Percentiles rank a stretch among this genome's conserved stretches.
phyloP scores from a whole-genome alignment of 495 filamentous ascomycete species.

The Aspergillus steynii region DNA sequence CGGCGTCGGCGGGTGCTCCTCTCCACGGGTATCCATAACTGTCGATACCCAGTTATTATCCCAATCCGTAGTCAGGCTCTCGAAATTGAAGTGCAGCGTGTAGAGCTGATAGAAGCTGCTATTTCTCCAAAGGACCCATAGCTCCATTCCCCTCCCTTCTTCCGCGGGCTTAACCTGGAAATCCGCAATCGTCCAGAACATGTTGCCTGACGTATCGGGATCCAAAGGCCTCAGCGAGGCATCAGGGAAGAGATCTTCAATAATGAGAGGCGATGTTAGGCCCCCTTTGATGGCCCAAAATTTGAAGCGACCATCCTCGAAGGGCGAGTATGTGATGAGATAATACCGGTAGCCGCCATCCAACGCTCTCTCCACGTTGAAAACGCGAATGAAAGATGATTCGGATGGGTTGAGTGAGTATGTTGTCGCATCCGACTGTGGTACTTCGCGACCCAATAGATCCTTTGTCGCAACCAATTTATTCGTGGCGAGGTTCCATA shows the following conservation, averaged over 20 bases:
- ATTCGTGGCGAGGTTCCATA: conserved; percentile 79
- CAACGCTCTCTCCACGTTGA: conserved; percentile 54
- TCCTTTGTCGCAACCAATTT: conserved; percentile 71
- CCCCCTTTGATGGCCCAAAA: conserved; percentile 81
- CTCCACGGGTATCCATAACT: conserved; percentile 59
- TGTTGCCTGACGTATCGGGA: conserved; percentile 66
- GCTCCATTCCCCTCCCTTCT: conserved; percentile 55
- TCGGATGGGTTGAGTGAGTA: conserved; percentile 78
- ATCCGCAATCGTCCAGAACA: conserved; percentile 85
- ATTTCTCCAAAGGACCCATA: conserved; percentile 90
- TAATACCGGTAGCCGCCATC: conserved; percentile 65
- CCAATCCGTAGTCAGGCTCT: conserved; percentile 59
- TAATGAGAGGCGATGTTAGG: conserved; percentile 58
- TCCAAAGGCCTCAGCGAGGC: conserved; percentile 63
- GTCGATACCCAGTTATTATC: conserved; percentile 70
- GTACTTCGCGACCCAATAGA: conserved; percentile 58
- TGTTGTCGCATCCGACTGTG: conserved; percentile 56
- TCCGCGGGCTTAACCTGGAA: conserved; percentile 65
- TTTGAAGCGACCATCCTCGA: conserved; percentile 88
- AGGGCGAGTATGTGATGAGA: conserved; percentile 81
- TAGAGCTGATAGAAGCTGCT: conserved; percentile 76
- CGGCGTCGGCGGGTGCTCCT: conserved; percentile 52
- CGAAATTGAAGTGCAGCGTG: conserved; percentile 57
- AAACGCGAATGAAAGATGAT: conserved; percentile 69
- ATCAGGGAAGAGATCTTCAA: conserved; percentile 69